A percentile compares a stretch with the other conserved stretches of the same genome.
phyloP scores from a whole-genome alignment of 345 rosid species.

The Combretum micranthum region DNA sequence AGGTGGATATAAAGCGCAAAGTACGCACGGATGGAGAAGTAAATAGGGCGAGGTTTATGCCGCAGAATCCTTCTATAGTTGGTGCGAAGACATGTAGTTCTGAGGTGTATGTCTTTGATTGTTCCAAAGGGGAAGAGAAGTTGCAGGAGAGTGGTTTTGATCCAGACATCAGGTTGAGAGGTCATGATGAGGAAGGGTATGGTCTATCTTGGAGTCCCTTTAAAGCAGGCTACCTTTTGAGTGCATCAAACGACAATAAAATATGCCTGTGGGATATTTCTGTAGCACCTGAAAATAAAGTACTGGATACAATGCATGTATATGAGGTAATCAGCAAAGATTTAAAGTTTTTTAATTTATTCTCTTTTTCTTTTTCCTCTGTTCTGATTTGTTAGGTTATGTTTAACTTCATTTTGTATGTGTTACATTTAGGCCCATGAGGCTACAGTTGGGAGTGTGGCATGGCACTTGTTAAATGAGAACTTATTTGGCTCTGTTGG shows the following conservation, averaged over 20 bases:
- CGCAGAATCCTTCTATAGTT: constrained; percentile 57
- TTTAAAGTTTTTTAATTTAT: not conserved
- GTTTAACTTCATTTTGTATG: constrained; percentile 6
- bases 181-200: constrained; percentile 91
- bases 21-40: constrained; percentile 89
- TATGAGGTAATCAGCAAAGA: constrained; percentile 44
- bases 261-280: constrained; percentile 90
- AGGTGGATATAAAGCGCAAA: constrained; percentile 79
- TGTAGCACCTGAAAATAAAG: constrained; percentile 48
- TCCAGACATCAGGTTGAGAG: constrained; percentile 80
- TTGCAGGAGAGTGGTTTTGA: constrained; percentile 38
- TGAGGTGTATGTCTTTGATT: constrained; percentile 78
- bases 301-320: constrained; percentile 51
- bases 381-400: not conserved
- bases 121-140: constrained; percentile 41
- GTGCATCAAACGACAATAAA: constrained; percentile 80
- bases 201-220: constrained; percentile 90
- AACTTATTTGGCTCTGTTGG: constrained; percentile 79
- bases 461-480: constrained; percentile 88
- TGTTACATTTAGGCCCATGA: constrained; percentile 55
- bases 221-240: constrained; percentile 75
- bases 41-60: constrained; percentile 89
- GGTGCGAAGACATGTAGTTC: constrained; percentile 78
- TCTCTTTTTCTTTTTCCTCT: too few species aligned
- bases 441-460: constrained; percentile 69